phyloP scores from a whole-genome alignment of 257 asterid genomes.

The Solanum sparsipilum region DNA sequence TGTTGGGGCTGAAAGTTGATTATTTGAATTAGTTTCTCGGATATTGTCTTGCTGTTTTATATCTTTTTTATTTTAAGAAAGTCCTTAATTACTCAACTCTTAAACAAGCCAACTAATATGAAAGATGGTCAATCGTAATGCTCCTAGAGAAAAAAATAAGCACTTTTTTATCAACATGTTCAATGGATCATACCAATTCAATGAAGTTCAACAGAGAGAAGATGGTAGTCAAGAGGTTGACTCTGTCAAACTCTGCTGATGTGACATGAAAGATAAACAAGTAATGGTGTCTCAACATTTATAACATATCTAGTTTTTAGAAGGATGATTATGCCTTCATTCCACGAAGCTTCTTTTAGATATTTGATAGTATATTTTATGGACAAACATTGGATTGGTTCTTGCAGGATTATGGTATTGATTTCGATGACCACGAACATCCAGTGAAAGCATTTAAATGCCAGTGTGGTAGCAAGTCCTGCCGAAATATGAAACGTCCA shows the following conservation, averaged over 20 bases:
- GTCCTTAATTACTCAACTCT: neutral
- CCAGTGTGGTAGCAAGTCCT: slow-evolving; percentile 74
- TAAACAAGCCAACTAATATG: neutral
- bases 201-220: neutral
- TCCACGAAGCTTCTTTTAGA: neutral
- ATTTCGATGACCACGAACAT: slow-evolving; percentile 75
- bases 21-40: neutral
- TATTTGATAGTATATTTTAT: neutral
- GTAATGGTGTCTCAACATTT: neutral
- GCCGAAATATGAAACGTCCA: slow-evolving; percentile 68
- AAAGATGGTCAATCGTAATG: neutral
- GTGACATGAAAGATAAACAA: neutral
- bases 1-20: neutral
- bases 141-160: neutral
- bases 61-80: neutral
- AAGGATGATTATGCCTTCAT: neutral
- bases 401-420: slow-evolving; percentile 91
- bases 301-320: neutral
- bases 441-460: slow-evolving; percentile 75
- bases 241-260: neutral
- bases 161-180: neutral
- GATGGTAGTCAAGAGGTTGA: neutral
- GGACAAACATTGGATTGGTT: neutral
- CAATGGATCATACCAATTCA: neutral
- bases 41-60: neutral